A percentile compares a stretch with the other conserved stretches of the same genome.
These are phyloP conservation scores for Trametes maxima DNA, from an alignment of 768 basidiomycete species.

Conservation along the genomic window DNA sequence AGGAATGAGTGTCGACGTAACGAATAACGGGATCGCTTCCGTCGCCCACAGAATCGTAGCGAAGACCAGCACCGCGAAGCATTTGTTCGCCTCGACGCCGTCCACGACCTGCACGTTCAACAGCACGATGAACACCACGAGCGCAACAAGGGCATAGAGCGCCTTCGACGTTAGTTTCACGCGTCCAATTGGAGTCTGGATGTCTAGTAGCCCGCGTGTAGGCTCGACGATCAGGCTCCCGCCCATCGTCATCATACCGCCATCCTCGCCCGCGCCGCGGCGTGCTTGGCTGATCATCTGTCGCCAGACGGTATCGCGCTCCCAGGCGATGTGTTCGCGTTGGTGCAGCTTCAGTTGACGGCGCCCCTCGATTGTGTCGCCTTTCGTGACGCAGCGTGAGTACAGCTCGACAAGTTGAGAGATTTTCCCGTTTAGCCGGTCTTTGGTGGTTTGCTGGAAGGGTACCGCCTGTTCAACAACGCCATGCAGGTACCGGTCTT, in stretches of 20 bases:
- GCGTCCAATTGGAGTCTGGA: constrained; percentile 67
- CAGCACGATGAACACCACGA: constrained; percentile 58
- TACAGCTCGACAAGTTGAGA: constrained; percentile 70
- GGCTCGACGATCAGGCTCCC: constrained; percentile 46
- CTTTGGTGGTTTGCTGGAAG: constrained; percentile 66
- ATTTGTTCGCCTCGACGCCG: constrained; percentile 76
- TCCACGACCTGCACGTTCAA: constrained; percentile 64
- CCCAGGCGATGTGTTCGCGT: constrained; percentile 94
- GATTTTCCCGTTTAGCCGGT: constrained; percentile 60
- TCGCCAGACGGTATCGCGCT: constrained; percentile 96
- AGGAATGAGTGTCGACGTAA: constrained; percentile 92
- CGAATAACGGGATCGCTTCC: constrained; percentile 96
- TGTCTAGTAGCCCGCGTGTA: constrained; percentile 39
- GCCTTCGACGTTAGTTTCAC: constrained; percentile 67
- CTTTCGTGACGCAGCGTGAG: constrained; percentile 80
- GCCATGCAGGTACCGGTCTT: constrained; percentile 75
- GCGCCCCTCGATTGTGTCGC: constrained; percentile 66
- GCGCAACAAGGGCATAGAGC: constrained; percentile 58
- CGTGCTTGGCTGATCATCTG: constrained; percentile 90
- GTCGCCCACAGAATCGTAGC: constrained; percentile 96
- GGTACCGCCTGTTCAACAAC: constrained; percentile 68
- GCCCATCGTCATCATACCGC: constrained; percentile 24
- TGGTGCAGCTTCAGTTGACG: constrained; percentile 86
- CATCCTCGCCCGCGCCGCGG: constrained; percentile 50
- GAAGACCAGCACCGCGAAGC: constrained; percentile 86